Conservation (phyloP, 2,329 filamentous ascomycete species). For the Penicillium aurantiogriseum region DNA sequence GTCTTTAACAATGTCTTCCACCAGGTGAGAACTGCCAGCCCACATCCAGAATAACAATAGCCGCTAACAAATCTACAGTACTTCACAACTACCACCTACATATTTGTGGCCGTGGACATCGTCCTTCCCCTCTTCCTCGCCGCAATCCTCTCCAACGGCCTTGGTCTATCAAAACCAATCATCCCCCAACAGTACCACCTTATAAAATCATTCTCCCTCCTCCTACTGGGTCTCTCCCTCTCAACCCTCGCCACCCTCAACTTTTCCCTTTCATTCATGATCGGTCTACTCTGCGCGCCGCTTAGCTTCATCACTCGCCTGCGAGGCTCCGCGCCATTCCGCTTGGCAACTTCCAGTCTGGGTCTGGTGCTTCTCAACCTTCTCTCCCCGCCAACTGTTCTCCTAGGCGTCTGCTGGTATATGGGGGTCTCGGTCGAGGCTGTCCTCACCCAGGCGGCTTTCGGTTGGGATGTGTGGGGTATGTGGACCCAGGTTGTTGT, state of each 20-base stretch:
- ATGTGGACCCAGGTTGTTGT: slow-evolving; percentile 85
- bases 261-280: slow-evolving; percentile 83
- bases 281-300: slow-evolving; percentile 76
- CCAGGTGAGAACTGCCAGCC: slow-evolving; percentile 52
- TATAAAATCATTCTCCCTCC: slow-evolving; percentile 86
- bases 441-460: slow-evolving; percentile 70
- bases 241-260: slow-evolving; percentile 92
- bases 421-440: slow-evolving; percentile 53
- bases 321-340: slow-evolving; percentile 19
- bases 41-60: not conserved
- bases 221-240: slow-evolving; percentile 86
- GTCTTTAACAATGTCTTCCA: slow-evolving; percentile 75
- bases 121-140: slow-evolving; percentile 60
- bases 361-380: slow-evolving; percentile 56
- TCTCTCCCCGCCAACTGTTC: slow-evolving; percentile 59
- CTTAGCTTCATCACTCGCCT: slow-evolving; percentile 65
- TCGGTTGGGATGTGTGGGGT: slow-evolving; percentile 86
- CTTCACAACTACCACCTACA: slow-evolving; percentile 58
- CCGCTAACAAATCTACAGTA: slow-evolving; percentile 45
- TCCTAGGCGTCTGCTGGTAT: slow-evolving; percentile 51
- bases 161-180: slow-evolving; percentile 53
- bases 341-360: slow-evolving; percentile 31
- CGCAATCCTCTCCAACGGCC: slow-evolving; percentile 49
- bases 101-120: slow-evolving; percentile 57
- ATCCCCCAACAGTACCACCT: slow-evolving; percentile 68